Evolutionary conservation across 2,329 filamentous ascomycete genomes (phyloP).

Genomic region (Fusarium virguliforme): DNA sequence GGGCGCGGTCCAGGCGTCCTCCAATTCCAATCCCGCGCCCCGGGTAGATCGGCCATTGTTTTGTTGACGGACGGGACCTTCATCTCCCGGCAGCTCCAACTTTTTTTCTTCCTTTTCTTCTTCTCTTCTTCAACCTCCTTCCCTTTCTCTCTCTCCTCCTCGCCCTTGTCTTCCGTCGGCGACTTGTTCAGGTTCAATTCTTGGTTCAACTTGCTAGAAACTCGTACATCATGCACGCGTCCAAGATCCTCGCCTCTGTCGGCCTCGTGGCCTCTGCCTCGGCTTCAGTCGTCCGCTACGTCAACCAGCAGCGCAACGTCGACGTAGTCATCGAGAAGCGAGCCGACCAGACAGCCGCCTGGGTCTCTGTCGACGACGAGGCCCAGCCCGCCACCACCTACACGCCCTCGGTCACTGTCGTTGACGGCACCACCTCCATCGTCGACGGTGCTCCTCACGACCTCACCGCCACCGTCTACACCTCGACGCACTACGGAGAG

Average conservation of each 20-base stretch:
- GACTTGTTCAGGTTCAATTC: constrained; percentile 15
- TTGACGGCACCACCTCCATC: constrained; percentile 61
- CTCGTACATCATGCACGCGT: constrained; percentile 52
- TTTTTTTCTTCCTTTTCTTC: constrained; percentile 15
- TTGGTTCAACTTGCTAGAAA: background rate
- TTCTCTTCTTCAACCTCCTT: constrained; percentile 17
- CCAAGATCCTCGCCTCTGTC: constrained; percentile 51
- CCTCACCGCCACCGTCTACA: constrained; percentile 63
- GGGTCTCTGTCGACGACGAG: constrained; percentile 68
- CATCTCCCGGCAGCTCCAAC: constrained; percentile 29
- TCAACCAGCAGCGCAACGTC: constrained; percentile 35
- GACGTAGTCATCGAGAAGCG: constrained; percentile 46
- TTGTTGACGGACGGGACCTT: constrained; percentile 26
- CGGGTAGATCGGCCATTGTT: constrained; percentile 41
- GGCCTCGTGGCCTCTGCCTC: constrained; percentile 52
- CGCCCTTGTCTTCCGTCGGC: constrained; percentile 39
- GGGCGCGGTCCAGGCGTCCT: constrained; percentile 22
- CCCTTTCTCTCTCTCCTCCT: constrained; percentile 18
- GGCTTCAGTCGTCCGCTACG: constrained; percentile 45
- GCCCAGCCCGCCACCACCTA: constrained; percentile 63
- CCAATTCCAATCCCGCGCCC: constrained; percentile 35
- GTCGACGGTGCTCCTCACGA: constrained; percentile 62
- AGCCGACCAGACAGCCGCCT: constrained; percentile 61
- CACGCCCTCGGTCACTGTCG: constrained; percentile 65
- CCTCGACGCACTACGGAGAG: constrained; percentile 56